Conservation (phyloP, 331 rosid species). For the Malus hybrid region DNA sequence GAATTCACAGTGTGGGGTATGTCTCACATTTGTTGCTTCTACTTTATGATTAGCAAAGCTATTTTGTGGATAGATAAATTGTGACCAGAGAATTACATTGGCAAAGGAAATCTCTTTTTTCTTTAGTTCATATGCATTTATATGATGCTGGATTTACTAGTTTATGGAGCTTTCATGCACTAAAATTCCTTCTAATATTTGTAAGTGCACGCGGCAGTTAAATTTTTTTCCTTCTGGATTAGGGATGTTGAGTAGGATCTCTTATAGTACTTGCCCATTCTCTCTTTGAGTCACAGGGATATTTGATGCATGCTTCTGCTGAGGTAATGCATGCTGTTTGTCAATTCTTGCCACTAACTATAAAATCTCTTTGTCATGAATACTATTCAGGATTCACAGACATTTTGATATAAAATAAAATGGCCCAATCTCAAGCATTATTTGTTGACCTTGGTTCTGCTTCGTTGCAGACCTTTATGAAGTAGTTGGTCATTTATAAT, state of each 20-base stretch:
- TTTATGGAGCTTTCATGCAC: background rate
- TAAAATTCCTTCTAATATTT: background rate
- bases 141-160: background rate
- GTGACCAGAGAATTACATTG: background rate
- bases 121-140: background rate
- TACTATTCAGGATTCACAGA: too few relatives aligned
- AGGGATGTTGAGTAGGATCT: background rate
- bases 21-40: conserved; percentile 22
- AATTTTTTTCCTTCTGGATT: background rate
- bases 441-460: background rate
- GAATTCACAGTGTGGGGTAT: conserved; percentile 74
- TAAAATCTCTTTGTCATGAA: background rate
- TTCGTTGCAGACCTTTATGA: background rate
- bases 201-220: background rate
- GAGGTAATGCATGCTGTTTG: background rate
- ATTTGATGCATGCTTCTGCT: background rate
- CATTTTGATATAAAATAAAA: background rate
- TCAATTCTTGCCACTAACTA: background rate
- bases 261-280: background rate
- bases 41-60: background rate
- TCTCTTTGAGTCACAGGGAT: background rate
- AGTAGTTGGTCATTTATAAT: background rate
- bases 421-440: background rate
- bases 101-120: background rate
- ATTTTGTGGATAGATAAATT: background rate